Conservation (phyloP, 2,329 filamentous ascomycete species). For the Colletotrichum karsti region DNA sequence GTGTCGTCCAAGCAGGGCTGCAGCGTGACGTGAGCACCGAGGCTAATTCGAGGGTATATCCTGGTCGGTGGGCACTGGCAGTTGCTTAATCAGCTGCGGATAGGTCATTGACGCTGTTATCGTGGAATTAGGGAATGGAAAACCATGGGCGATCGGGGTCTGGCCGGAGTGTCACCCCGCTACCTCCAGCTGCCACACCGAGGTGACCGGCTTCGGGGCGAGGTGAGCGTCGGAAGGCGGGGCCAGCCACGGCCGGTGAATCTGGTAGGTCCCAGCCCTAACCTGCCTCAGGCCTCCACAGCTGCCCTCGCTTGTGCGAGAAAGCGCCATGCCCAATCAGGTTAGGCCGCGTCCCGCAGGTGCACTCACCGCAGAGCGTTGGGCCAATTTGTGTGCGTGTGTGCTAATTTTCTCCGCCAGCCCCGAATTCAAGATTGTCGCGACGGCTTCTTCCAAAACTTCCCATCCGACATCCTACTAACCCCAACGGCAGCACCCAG, state of each 20-base stretch:
- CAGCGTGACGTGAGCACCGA: slow-evolving; percentile 23
- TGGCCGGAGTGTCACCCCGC: neutral
- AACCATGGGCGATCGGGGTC: neutral
- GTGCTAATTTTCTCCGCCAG: slow-evolving; percentile 32
- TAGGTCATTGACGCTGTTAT: neutral
- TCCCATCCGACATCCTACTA: slow-evolving; percentile 30
- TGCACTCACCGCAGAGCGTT: slow-evolving; percentile 11
- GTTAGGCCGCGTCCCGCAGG: slow-evolving; percentile 38
- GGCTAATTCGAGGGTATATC: neutral
- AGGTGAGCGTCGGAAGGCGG: neutral
- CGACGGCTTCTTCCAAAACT: slow-evolving; percentile 29
- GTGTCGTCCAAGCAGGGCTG: slow-evolving; percentile 16
- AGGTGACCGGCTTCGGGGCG: neutral
- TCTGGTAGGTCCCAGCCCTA: slow-evolving; percentile 51
- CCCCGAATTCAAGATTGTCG: slow-evolving; percentile 30
- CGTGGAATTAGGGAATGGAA: too few species aligned
- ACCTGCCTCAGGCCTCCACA: slow-evolving; percentile 37
- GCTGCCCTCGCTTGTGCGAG: slow-evolving; percentile 44
- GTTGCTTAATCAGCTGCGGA: slow-evolving; percentile 16
- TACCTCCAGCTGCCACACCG: neutral
- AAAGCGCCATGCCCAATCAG: slow-evolving; percentile 38
- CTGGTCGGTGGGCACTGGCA: neutral
- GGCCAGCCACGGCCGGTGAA: neutral
- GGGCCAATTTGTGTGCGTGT: slow-evolving; percentile 34
- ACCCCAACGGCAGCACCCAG: slow-evolving; percentile 32